phyloP scores from a whole-genome alignment of 345 rosid genomes.

The Arabis alpina region DNA sequence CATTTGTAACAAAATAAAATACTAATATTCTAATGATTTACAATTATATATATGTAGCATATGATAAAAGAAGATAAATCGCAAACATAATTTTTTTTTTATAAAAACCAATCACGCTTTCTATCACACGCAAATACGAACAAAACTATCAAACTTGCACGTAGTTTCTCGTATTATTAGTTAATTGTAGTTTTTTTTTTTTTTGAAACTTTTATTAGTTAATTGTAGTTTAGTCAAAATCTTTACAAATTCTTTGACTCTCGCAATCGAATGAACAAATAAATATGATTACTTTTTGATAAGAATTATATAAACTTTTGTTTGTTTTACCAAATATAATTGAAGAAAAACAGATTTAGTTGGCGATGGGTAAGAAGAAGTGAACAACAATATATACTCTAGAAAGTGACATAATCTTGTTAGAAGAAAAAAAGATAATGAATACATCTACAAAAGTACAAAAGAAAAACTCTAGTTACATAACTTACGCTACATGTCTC shows the following conservation, averaged over 20 bases:
- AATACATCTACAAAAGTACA: neutral
- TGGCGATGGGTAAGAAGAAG: slow-evolving; percentile 48
- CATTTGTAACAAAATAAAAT: too few species aligned
- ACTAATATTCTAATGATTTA: too few species aligned
- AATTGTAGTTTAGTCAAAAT: slow-evolving; percentile 15
- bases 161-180: neutral
- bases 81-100: neutral
- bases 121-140: slow-evolving; percentile 7
- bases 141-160: slow-evolving; percentile 4
- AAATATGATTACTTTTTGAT: slow-evolving; percentile 32
- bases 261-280: slow-evolving; percentile 15
- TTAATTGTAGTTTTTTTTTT: neutral
- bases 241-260: slow-evolving; percentile 11
- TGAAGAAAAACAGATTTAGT: slow-evolving; percentile 35
- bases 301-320: slow-evolving; percentile 10
- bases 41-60: too few species aligned
- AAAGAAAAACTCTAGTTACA: slow-evolving; percentile 13
- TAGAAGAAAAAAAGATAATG: slow-evolving; percentile 15
- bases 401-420: slow-evolving; percentile 30
- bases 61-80: neutral
- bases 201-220: neutral
- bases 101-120: neutral
- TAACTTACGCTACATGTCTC: slow-evolving; percentile 36
- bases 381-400: slow-evolving; percentile 31
- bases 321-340: slow-evolving; percentile 33